These are phyloP conservation scores for Rhynchospora pubera DNA, from an alignment of 176 grass and related monocot species.

Conservation along the genomic window DNA sequence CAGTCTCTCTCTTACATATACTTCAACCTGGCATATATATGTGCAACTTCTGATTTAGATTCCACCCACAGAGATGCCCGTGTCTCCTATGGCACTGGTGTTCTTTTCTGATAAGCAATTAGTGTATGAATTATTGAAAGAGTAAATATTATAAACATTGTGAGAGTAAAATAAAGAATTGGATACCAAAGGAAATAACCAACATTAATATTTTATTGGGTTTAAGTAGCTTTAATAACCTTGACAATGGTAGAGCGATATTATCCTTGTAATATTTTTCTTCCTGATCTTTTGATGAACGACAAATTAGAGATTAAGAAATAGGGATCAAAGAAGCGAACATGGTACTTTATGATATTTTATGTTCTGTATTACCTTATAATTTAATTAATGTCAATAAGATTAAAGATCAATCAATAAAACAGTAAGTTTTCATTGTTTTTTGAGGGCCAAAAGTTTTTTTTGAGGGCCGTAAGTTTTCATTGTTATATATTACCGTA, in stretches of 20 bases:
- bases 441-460: no score
- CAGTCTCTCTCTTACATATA: background rate
- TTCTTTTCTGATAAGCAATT: background rate
- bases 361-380: background rate
- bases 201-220: background rate
- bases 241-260: no score
- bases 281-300: no score
- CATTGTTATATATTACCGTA: no score
- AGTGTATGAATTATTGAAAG: background rate
- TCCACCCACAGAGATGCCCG: background rate
- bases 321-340: background rate
- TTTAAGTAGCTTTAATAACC: background rate
- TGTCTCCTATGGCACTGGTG: background rate
- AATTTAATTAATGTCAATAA: background rate
- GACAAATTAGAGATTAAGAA: no score
- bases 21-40: background rate
- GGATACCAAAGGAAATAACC: background rate
- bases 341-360: background rate
- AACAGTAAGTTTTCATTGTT: no score
- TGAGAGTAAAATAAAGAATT: background rate
- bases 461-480: no score
- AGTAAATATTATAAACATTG: background rate
- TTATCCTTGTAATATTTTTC: no score
- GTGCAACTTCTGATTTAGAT: background rate
- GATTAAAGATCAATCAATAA: background rate